Conservation (phyloP, 495 filamentous ascomycete genomes). For the Daldinia grandis region DNA sequence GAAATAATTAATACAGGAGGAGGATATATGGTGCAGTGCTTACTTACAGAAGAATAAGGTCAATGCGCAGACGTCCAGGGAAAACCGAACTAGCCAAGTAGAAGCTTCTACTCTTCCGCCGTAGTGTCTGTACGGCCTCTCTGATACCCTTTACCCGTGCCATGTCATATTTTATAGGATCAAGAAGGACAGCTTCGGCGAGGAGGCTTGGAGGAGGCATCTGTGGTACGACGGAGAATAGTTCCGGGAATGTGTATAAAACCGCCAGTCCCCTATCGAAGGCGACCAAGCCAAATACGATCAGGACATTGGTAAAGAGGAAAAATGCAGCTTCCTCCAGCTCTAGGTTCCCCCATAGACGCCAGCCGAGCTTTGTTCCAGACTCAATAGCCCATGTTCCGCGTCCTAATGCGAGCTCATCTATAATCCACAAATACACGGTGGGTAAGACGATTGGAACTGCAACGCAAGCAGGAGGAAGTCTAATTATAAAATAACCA, state of each 20-base stretch:
- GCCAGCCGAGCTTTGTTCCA: conserved; percentile 66
- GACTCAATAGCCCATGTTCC: conserved; percentile 73
- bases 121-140: conserved; percentile 61
- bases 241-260: conserved; percentile 60
- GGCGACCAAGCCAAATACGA: conserved; percentile 70
- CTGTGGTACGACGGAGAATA: conserved; percentile 53
- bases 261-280: conserved; percentile 70
- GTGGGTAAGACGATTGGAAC: conserved; percentile 68
- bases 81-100: conserved; percentile 72
- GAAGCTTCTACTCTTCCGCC: conserved; percentile 71
- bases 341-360: conserved; percentile 69
- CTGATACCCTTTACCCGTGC: conserved; percentile 61
- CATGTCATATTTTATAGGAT: conserved; percentile 57
- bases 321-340: conserved; percentile 77
- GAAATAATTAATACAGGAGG: conserved; percentile 26
- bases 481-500: conserved; percentile 64
- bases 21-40: not conserved
- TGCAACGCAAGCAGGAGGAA: conserved; percentile 61
- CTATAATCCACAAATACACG: conserved; percentile 72
- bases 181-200: conserved; percentile 54
- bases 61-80: conserved; percentile 68
- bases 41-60: conserved; percentile 66
- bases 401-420: conserved; percentile 65
- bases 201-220: conserved; percentile 58
- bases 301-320: conserved; percentile 67